These are phyloP conservation scores for Chlorella sp. DNA, from an alignment of 139 green algal genomes.

Conservation along the genomic window DNA sequence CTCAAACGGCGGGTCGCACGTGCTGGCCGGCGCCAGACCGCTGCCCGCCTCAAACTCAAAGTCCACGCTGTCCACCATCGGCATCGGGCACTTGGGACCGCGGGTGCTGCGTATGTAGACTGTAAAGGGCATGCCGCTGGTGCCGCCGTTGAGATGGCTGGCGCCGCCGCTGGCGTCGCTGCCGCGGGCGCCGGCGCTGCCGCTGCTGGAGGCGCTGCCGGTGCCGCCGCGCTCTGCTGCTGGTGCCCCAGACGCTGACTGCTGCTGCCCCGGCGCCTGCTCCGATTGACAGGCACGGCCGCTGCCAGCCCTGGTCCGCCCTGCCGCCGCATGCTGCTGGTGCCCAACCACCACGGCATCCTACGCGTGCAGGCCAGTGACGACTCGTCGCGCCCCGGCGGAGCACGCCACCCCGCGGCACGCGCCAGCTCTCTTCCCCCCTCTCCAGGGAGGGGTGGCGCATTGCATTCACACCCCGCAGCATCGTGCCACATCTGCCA, in stretches of 20 bases:
- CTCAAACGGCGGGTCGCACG: not conserved
- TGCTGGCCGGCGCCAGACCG: not conserved
- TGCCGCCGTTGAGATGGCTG: not conserved
- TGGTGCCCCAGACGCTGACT: not conserved
- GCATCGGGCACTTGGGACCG: slow-evolving; percentile 52
- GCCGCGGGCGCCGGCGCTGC: not conserved
- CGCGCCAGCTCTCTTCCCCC: too few species aligned
- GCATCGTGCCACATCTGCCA: too few species aligned
- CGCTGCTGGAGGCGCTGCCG: slow-evolving; percentile 1
- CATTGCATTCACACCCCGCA: too few species aligned
- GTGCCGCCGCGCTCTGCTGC: slow-evolving; percentile 14
- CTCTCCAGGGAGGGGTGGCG: too few species aligned
- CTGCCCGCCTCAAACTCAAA: slow-evolving; percentile 14
- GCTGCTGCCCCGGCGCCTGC: not conserved
- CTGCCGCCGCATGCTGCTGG: not conserved
- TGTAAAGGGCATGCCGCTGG: slow-evolving; percentile 17
- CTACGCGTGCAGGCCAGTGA: not conserved
- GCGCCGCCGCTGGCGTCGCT: not conserved
- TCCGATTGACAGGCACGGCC: too few species aligned
- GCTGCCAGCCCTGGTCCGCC: not conserved
- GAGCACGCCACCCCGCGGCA: too few species aligned
- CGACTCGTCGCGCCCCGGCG: too few species aligned
- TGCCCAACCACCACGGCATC: slow-evolving; percentile 41
- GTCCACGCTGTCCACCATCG: slow-evolving; percentile 49
- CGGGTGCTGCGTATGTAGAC: slow-evolving; percentile 54